Evolutionary conservation across 176 grass and related monocot genomes (phyloP).

Genomic region (Pharus latifolius): DNA sequence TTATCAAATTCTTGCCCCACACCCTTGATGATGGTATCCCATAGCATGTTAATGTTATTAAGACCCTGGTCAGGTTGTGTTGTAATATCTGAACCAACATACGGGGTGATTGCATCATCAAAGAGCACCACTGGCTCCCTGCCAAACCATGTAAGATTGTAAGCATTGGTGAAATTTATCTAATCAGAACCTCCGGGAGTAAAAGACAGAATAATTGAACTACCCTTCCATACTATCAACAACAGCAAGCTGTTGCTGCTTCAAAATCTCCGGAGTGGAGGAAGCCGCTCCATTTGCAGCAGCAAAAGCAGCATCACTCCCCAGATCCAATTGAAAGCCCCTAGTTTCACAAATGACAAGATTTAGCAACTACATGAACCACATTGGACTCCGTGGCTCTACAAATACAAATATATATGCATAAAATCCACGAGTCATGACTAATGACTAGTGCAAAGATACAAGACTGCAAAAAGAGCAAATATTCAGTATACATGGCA

Average conservation of each 20-base stretch:
- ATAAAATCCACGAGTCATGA: neutral
- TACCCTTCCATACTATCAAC: slow-evolving; percentile 50
- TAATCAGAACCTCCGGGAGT: neutral
- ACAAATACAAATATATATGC: neutral
- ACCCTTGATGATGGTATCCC: slow-evolving; percentile 73
- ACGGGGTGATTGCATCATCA: slow-evolving; percentile 52
- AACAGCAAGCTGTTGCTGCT: slow-evolving; percentile 51
- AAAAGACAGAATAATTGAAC: slow-evolving; percentile 2
- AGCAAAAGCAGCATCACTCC: slow-evolving; percentile 43
- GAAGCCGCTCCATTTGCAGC: slow-evolving; percentile 34
- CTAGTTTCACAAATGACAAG: slow-evolving; percentile 27
- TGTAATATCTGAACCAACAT: slow-evolving; percentile 40
- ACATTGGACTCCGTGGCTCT: neutral
- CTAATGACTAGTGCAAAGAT: too few species aligned
- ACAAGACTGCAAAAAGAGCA: slow-evolving; percentile 4
- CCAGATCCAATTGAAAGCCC: slow-evolving; percentile 50
- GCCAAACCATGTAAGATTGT: slow-evolving; percentile 26
- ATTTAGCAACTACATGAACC: neutral
- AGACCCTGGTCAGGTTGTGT: slow-evolving; percentile 25
- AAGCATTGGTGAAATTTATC: neutral
- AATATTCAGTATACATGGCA: too few species aligned
- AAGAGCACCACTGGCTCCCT: slow-evolving; percentile 40
- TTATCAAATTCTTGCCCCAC: slow-evolving; percentile 98
- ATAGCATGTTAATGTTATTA: slow-evolving; percentile 22
- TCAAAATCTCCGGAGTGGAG: slow-evolving; percentile 37